Conservation (phyloP, 768 basidiomycete species). For the Auricularia heimuer region DNA sequence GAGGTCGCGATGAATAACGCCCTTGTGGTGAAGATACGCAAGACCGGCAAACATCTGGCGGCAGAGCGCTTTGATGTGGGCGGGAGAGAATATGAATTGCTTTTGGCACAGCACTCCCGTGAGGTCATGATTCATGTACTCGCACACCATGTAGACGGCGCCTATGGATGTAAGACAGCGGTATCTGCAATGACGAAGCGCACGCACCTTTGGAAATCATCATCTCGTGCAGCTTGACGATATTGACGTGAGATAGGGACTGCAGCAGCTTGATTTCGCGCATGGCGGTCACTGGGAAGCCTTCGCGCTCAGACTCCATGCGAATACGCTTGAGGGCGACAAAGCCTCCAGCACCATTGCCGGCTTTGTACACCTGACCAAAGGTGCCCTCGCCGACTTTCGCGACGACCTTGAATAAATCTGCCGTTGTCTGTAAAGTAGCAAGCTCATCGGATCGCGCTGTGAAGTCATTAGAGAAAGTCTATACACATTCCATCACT, state of each 20-base stretch:
- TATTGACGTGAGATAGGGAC: slow-evolving; percentile 78
- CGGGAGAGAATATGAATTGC: slow-evolving; percentile 73
- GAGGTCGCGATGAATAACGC: slow-evolving; percentile 96
- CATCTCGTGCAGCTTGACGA: slow-evolving; percentile 91
- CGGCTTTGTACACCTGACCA: slow-evolving; percentile 95
- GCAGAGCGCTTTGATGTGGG: slow-evolving; percentile 91
- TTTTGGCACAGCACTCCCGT: slow-evolving; percentile 90
- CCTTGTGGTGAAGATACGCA: slow-evolving; percentile 90
- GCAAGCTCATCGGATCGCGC: background rate
- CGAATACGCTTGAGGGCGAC: slow-evolving; percentile 95
- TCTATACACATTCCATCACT: background rate
- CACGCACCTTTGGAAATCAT: slow-evolving; percentile 89
- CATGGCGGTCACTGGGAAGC: slow-evolving; percentile 98
- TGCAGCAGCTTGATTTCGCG: slow-evolving; percentile 97
- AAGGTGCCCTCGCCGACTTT: slow-evolving; percentile 99
- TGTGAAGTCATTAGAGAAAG: background rate
- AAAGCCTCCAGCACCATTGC: slow-evolving; percentile 63
- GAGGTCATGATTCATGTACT: slow-evolving; percentile 98
- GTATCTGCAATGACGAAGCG: too few relatives aligned
- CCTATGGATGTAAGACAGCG: slow-evolving; percentile 35
- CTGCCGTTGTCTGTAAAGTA: slow-evolving; percentile 19
- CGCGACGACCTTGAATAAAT: slow-evolving; percentile 76
- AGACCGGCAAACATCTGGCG: slow-evolving; percentile 93
- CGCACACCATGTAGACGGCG: slow-evolving; percentile 97
- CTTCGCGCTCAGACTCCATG: slow-evolving; percentile 96